Conservation (phyloP, 495 filamentous ascomycete species). For the Aspergillus sparsus region DNA sequence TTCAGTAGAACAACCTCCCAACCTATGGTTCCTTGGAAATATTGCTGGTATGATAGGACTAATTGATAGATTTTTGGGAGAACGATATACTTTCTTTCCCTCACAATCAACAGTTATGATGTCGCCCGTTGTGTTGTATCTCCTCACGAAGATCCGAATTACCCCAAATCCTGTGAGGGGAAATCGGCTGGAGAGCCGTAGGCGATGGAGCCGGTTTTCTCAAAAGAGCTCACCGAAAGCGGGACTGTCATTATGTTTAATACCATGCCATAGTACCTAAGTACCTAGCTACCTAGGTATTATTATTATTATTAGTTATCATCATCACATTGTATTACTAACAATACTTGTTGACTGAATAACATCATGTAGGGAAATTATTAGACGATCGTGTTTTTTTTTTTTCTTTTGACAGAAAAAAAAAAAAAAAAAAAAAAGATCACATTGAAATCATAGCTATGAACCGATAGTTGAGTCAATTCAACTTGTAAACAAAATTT, state of each 20-base stretch:
- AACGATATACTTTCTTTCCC: neutral
- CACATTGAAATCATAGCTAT: no score
- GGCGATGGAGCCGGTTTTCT: constrained; percentile 17
- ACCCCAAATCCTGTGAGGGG: constrained; percentile 45
- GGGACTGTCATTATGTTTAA: constrained; percentile 1
- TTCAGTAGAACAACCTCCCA: neutral
- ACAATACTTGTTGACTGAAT: no score
- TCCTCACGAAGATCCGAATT: constrained; percentile 15
- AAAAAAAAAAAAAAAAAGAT: no score
- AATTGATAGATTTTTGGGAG: neutral
- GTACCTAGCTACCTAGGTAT: no score
- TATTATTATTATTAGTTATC: no score
- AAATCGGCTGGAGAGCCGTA: constrained; percentile 26
- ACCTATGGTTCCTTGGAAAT: neutral
- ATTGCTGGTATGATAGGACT: neutral
- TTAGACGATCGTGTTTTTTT: neutral
- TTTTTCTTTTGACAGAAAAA: neutral
- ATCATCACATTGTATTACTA: no score
- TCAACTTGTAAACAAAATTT: no score
- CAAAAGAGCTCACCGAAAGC: constrained; percentile 40
- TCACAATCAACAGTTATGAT: neutral
- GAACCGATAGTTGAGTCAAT: no score
- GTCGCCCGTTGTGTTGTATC: no score
- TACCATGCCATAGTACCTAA: no score
- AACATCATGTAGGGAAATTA: no score